These are phyloP conservation scores for Bisporella sp. DNA, from an alignment of 2,329 filamentous ascomycete species.

Conservation along the genomic window DNA sequence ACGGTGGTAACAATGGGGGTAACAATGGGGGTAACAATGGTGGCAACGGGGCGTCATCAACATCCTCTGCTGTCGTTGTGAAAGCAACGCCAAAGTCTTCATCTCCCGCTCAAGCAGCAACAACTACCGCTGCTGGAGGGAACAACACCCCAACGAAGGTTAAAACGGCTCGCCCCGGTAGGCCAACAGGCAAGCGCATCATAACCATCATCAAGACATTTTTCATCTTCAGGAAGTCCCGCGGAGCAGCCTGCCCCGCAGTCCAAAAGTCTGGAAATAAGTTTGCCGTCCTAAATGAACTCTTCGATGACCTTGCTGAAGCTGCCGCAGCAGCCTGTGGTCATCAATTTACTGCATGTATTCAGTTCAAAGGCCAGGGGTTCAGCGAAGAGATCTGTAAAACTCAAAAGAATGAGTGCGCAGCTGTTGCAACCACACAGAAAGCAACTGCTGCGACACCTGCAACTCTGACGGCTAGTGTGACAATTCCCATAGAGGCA, in stretches of 20 bases:
- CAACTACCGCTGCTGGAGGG: not conserved
- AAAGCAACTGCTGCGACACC: constrained; percentile 7
- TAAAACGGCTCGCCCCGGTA: not conserved
- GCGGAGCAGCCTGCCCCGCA: constrained; percentile 17
- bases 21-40: not conserved
- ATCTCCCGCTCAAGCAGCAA: not conserved
- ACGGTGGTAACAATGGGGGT: not conserved
- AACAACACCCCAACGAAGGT: not conserved
- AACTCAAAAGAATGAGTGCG: constrained; percentile 13
- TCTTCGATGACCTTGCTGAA: constrained; percentile 15
- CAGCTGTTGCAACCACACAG: constrained; percentile 9
- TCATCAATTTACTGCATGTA: constrained; percentile 15
- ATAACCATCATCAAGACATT: constrained; percentile 19
- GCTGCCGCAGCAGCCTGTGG: constrained; percentile 17
- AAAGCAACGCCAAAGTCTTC: not conserved
- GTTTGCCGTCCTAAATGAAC: constrained; percentile 15
- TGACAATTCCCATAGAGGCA: not conserved
- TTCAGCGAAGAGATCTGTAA: constrained; percentile 15
- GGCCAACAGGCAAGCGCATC: constrained; percentile 6
- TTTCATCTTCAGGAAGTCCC: constrained; percentile 16
- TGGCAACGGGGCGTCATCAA: not conserved
- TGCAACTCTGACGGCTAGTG: constrained; percentile 9
- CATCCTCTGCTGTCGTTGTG: not conserved
- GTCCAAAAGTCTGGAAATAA: constrained; percentile 12
- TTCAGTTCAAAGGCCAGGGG: constrained; percentile 12